Conservation (phyloP, 306 rosid species). For the Trifolium subterraneum region DNA sequence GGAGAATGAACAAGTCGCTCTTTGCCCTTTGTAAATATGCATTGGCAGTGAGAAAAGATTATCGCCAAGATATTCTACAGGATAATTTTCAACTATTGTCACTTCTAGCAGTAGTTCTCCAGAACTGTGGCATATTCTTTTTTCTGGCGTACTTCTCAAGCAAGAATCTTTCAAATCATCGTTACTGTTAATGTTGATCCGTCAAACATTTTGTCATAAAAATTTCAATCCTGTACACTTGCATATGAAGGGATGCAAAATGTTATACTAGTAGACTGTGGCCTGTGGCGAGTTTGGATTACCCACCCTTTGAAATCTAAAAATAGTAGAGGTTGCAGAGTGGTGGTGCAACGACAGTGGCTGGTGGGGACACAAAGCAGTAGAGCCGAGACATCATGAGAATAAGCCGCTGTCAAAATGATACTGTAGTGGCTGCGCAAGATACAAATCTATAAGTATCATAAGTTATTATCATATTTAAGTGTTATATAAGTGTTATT, state of each 20-base stretch:
- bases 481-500: not conserved
- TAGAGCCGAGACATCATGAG: not conserved
- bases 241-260: not conserved
- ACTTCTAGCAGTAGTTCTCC: not conserved
- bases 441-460: not conserved
- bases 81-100: slow-evolving; percentile 10
- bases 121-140: not conserved
- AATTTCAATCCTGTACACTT: not conserved
- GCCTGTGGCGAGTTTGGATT: not conserved
- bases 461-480: too few species aligned
- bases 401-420: not conserved
- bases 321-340: too few species aligned
- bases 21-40: slow-evolving; percentile 52
- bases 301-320: not conserved
- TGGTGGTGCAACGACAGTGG: too few species aligned
- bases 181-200: not conserved
- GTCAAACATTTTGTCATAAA: not conserved
- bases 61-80: slow-evolving; percentile 14
- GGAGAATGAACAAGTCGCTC: slow-evolving; percentile 37
- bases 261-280: not conserved
- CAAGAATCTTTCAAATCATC: not conserved
- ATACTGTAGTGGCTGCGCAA: too few species aligned
- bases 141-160: slow-evolving; percentile 8
- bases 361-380: too few species aligned
- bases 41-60: slow-evolving; percentile 20